Evolutionary conservation across 176 grass and related monocot species (phyloP), one percentile per base, ranked within the genome.

Genomic region (Chloris gayana): DNA sequence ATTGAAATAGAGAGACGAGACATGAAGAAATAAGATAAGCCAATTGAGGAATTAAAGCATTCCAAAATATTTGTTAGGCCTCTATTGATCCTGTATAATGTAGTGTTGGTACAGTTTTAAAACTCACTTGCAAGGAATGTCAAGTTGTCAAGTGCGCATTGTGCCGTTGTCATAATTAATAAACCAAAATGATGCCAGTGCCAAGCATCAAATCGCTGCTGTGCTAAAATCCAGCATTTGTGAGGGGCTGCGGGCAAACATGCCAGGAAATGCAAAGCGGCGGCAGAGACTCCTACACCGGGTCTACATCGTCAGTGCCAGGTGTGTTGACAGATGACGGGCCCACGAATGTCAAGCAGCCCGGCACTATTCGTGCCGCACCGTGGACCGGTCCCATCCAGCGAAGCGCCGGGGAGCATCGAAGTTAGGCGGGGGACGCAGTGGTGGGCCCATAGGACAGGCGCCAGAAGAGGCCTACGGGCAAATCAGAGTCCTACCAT

Each of bases 401-500:
- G 81, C 80, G 18, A 60, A 9, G 53, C 13, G 80, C 80, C 27
- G 41, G 86, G 39, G 72, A 30, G 6, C 58, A 83, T 47, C 37
- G 74, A 66, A 66, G 80, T 12, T 75, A 21, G 78, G 15, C 35
- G 22, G 77, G 77, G 46, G 75, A 66, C 75, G 42, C 19, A 37
- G 4, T 0, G 2, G 61, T 73, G 76, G 84, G 80, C 21, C 86
- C 86, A 14, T 4, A 12, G 50, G 63, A 80, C 75, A 84, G 81
- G 66, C 50, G 72, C 86, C 35, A 83, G 68, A 83, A 15, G 39
- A 74, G 75, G n/a, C 63, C 86, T 83, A 83, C 67, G 35, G 58
- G 25, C 35, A 76, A 46, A 64, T 63, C 58, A 77, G 60, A 25
- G 42, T n/a, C 62, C 75, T 65, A 65, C 54, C 13, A 1, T 7